Conservation (phyloP, 108 stramenopile genomes). For the Discostella pseudostelligera region DNA sequence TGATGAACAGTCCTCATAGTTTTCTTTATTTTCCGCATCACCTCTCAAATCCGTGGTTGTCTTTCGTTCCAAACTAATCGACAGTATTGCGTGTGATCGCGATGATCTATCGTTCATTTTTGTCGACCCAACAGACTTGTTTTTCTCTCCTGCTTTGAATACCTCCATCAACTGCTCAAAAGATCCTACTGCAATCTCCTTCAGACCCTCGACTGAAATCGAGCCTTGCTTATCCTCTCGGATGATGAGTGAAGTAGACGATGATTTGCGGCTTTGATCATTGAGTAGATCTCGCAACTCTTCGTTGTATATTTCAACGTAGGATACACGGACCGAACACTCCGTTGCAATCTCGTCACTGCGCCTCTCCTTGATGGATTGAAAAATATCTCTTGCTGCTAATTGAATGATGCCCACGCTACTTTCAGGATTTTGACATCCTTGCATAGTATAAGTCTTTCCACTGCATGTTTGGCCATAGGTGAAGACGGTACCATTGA, state of each 20-base stretch:
- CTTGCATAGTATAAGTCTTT: conserved; percentile 92
- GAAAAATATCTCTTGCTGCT: conserved; percentile 78
- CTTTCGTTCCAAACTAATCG: conserved; percentile 83
- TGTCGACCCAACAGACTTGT: conserved; percentile 82
- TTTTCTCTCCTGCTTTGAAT: conserved; percentile 74
- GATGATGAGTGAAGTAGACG: conserved; percentile 37
- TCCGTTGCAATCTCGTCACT: conserved; percentile 19
- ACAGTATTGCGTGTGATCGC: conserved; percentile 93
- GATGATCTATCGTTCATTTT: conserved; percentile 95
- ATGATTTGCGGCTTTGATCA: conserved; percentile 22
- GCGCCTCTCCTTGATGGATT: conserved; percentile 49
- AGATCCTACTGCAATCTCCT: conserved; percentile 73
- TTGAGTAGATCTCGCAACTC: conserved; percentile 70
- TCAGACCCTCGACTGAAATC: conserved; percentile 52
- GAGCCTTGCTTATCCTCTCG: conserved; percentile 29
- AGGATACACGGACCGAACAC: conserved; percentile 61
- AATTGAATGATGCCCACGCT: conserved; percentile 69
- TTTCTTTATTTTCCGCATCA: conserved; percentile 24
- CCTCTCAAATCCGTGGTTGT: conserved; percentile 19
- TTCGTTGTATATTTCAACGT: conserved; percentile 87
- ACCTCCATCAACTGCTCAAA: conserved; percentile 66
- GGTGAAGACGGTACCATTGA: conserved; percentile 96
- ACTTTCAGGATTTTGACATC: conserved; percentile 57
- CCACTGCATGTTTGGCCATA: conserved; percentile 93
- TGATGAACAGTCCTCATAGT: conserved; percentile 3